These are phyloP conservation scores for Lachancea fermentati DNA, from an alignment of 805 yeast genomes.

Conservation along the genomic window DNA sequence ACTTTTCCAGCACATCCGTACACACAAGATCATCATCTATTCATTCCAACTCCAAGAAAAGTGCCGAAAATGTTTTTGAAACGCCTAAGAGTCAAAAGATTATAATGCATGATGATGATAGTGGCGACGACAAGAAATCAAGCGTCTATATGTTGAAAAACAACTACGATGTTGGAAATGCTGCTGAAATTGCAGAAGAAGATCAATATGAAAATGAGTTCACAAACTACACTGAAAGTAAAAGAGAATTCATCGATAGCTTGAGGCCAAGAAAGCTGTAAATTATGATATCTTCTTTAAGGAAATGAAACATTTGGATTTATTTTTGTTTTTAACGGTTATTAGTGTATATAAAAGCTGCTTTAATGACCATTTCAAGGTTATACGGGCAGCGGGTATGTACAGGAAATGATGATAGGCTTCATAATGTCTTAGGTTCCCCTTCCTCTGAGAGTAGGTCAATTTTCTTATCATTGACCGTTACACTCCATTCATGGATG, in stretches of 20 bases:
- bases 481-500: slow-evolving; percentile 59
- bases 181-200: slow-evolving; percentile 36
- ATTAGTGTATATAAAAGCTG: neutral
- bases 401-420: neutral
- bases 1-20: slow-evolving; percentile 16
- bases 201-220: slow-evolving; percentile 43
- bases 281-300: neutral
- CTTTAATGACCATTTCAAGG: no score
- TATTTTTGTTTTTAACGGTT: neutral
- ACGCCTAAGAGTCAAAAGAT: slow-evolving; percentile 19
- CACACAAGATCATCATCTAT: slow-evolving; percentile 25
- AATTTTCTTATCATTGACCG: slow-evolving; percentile 40
- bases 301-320: neutral
- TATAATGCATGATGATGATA: slow-evolving; percentile 4
- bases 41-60: slow-evolving; percentile 21
- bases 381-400: no score
- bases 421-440: slow-evolving; percentile 23
- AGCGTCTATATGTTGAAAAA: slow-evolving; percentile 30
- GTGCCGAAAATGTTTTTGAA: slow-evolving; percentile 21
- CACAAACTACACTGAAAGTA: slow-evolving; percentile 41
- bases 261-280: slow-evolving; percentile 33
- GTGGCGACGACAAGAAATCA: slow-evolving; percentile 5
- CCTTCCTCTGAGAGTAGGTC: slow-evolving; percentile 47
- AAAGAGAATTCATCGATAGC: slow-evolving; percentile 37
- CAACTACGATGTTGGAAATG: slow-evolving; percentile 29